phyloP scores from a whole-genome alignment of 805 yeast species.

The Saccharomycopsis sp. region DNA sequence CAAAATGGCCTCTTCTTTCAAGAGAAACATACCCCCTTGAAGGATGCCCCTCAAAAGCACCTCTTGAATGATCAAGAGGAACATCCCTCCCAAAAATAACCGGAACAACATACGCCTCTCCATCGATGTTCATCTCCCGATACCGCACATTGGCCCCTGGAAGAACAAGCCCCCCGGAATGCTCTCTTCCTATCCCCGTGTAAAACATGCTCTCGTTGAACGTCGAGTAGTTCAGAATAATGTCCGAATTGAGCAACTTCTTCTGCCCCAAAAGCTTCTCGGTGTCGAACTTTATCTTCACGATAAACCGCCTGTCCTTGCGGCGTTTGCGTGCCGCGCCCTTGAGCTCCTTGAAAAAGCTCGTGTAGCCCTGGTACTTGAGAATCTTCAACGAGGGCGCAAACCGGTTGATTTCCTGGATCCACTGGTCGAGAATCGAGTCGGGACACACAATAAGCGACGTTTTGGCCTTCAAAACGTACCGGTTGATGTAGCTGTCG shows the following conservation, averaged over 20 bases:
- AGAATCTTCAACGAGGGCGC: slow-evolving; percentile 58
- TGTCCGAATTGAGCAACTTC: not conserved
- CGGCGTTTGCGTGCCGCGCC: not conserved
- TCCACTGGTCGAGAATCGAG: slow-evolving; percentile 82
- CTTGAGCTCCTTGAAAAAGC: slow-evolving; percentile 23
- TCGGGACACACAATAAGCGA: slow-evolving; percentile 84
- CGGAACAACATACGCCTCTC: slow-evolving; percentile 6
- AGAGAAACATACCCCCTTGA: too few relatives aligned
- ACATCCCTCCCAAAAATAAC: too few relatives aligned
- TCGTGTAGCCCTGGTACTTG: slow-evolving; percentile 53
- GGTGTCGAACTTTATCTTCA: slow-evolving; percentile 7
- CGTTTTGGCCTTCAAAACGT: slow-evolving; percentile 50
- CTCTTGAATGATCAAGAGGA: too few relatives aligned
- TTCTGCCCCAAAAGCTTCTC: slow-evolving; percentile 1
- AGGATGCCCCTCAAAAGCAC: too few relatives aligned
- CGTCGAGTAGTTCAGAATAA: slow-evolving; percentile 9
- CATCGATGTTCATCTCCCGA: not conserved
- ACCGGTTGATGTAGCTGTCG: slow-evolving; percentile 38
- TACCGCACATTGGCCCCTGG: slow-evolving; percentile 9
- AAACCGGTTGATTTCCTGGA: slow-evolving; percentile 52
- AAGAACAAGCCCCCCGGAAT: slow-evolving; percentile 3
- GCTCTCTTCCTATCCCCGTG: not conserved
- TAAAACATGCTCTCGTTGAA: slow-evolving; percentile 1
- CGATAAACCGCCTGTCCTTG: slow-evolving; percentile 2
- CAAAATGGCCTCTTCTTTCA: too few relatives aligned